Evolutionary conservation across 164 flowering plant genomes (phyloP), one percentile per base, ranked within the genome.

Genomic region (Aristolochia californica): DNA sequence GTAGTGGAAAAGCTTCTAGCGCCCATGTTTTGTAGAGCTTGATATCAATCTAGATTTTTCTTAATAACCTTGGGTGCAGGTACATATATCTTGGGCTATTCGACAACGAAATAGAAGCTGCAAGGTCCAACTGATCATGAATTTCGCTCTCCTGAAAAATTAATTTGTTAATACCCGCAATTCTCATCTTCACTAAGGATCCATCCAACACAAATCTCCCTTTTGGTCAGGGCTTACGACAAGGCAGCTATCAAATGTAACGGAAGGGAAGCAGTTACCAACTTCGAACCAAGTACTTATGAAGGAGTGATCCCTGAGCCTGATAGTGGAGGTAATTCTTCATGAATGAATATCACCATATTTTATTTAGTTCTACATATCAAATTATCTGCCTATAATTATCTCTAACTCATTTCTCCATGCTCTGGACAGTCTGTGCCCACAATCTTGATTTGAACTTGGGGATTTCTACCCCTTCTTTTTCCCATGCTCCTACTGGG

Each of bases 31-130:
- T 60, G 45, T 15, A 20, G 63, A 38, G 30, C 51, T 21, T 44
- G 61, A 38, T 25, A 63, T 28, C 18, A 61, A 38, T 62, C 62
- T 25, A 55, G 60, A 53, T 62, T 70, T 60, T 59, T 60, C 34
- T 56, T 66, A 61, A 61, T 59, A 59, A 68, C 63, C 73, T 80
- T 82, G 71, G 72, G 56, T 84, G 91, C 90, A 86, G 95, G 96
- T 88, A 91, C 79, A 79, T 91, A 58, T 91, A 91, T 79, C 95
- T 91, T 76, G 96, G 98, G 68, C 83, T 88, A 59, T 88, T 88
- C 76, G 95, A 91, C 78, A 85, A 74, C 63, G 96, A 88, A 80
- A 70, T 84, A 65, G 96, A 91, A 75, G 96, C 95, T 70, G 98
- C 98, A 84, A 91, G 98, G 98, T 91, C 81, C 74, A 77, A 54